Conservation (phyloP, 441 rosid genomes). For the Euphorbia schlechtendalii region DNA sequence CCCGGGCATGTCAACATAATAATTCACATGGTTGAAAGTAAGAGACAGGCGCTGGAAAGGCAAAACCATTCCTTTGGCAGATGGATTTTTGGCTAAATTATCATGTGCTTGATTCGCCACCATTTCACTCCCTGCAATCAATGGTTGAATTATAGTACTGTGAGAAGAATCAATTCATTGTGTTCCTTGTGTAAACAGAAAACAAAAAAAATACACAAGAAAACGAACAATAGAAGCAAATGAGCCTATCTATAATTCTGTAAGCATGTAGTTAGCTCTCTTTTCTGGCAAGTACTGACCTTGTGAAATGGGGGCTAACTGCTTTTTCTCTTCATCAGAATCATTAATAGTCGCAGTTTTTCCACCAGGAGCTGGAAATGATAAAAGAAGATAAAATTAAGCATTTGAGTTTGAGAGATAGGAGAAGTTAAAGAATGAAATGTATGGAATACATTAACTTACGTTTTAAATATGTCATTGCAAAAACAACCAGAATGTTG, state of each 20-base stretch:
- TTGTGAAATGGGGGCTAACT: not conserved
- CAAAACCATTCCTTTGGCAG: too few species aligned
- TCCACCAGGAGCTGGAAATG: conserved; percentile 50
- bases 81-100: not conserved
- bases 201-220: too few species aligned
- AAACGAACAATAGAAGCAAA: too few species aligned
- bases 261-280: not conserved
- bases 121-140: conserved; percentile 29
- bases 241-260: too few species aligned
- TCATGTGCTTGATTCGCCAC: conserved; percentile 17
- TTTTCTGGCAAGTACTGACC: conserved; percentile 2
- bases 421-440: not conserved
- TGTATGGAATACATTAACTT: conserved; percentile 16
- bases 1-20: too few species aligned
- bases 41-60: too few species aligned
- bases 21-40: too few species aligned
- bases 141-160: not conserved
- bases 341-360: conserved; percentile 13
- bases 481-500: conserved; percentile 41
- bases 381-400: not conserved
- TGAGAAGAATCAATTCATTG: not conserved
- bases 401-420: not conserved
- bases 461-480: conserved; percentile 52
- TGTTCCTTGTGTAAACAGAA: too few species aligned
- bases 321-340: not conserved